Percentiles rank a stretch among this genome's conserved stretches.
Conservation (phyloP, 2,329 filamentous ascomycete genomes). For the Colletotrichum sp. region DNA sequence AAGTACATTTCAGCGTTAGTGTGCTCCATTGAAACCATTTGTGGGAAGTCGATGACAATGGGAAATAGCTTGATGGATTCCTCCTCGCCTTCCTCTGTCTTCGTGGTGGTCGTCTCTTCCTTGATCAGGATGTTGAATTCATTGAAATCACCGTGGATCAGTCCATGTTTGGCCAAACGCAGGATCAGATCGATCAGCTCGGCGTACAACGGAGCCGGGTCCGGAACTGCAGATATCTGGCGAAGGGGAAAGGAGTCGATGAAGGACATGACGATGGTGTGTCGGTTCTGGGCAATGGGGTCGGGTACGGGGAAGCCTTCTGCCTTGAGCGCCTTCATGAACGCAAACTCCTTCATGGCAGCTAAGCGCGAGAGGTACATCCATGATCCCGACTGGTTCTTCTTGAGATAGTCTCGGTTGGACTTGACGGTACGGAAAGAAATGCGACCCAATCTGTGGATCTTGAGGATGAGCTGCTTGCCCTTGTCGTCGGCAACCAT, state of each 20-base stretch:
- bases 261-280: slow-evolving; percentile 95
- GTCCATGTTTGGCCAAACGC: slow-evolving; percentile 79
- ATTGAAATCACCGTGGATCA: slow-evolving; percentile 99
- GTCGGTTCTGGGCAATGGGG: slow-evolving; percentile 86
- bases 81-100: slow-evolving; percentile 43
- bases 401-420: slow-evolving; percentile 93
- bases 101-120: slow-evolving; percentile 58
- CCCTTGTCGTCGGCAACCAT: slow-evolving; percentile 85
- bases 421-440: slow-evolving; percentile 96
- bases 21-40: slow-evolving; percentile 97
- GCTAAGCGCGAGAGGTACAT: slow-evolving; percentile 97
- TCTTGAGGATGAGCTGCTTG: slow-evolving; percentile 85
- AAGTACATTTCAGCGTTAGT: slow-evolving; percentile 96
- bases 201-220: slow-evolving; percentile 87
- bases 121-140: slow-evolving; percentile 98
- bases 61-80: slow-evolving; percentile 68
- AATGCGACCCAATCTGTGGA: slow-evolving; percentile 92
- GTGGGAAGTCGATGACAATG: slow-evolving; percentile 95
- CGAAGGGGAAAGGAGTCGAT: slow-evolving; percentile 92
- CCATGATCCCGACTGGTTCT: slow-evolving; percentile 83
- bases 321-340: slow-evolving; percentile 85
- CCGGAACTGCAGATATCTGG: slow-evolving; percentile 82
- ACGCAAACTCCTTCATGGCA: slow-evolving; percentile 91
- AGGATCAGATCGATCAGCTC: slow-evolving; percentile 89
- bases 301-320: slow-evolving; percentile 91